Conservation (phyloP, 345 rosid genomes). For the Sapria himalayana region DNA sequence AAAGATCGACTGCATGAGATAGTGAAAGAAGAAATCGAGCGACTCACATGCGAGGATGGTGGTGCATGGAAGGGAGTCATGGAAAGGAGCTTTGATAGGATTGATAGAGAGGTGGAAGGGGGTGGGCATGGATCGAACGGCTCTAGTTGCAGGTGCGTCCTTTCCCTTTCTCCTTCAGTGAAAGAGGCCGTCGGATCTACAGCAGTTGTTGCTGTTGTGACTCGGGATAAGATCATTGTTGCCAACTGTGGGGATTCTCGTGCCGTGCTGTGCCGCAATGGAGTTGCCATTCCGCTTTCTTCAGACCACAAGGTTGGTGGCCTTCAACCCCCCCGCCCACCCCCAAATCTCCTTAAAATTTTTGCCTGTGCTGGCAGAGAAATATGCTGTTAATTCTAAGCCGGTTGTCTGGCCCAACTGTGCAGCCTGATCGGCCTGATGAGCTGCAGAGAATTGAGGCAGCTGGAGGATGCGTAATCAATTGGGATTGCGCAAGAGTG, state of each 20-base stretch:
- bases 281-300: constrained; percentile 54
- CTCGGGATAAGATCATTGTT: constrained; percentile 41
- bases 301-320: constrained; percentile 49
- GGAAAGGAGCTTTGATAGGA: constrained; percentile 28
- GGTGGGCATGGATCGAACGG: constrained; percentile 8
- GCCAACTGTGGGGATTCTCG: constrained; percentile 87
- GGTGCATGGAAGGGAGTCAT: constrained; percentile 40
- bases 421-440: constrained; percentile 80
- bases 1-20: constrained; percentile 42
- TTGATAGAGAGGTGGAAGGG: constrained; percentile 44
- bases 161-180: constrained; percentile 56
- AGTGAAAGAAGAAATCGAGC: constrained; percentile 23
- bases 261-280: constrained; percentile 65
- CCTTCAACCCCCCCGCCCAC: no score
- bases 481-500: constrained; percentile 80
- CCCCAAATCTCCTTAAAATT: no score
- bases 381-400: background rate
- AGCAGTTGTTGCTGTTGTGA: constrained; percentile 51
- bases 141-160: constrained; percentile 41
- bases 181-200: constrained; percentile 90
- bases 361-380: no score
- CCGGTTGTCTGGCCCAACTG: background rate
- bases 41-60: background rate
- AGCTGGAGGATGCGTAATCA: constrained; percentile 73
- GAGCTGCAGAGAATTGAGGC: constrained; percentile 44